Evolutionary conservation across 192 early-diverging fungal species (phyloP).

Genomic region (Gonapodya sp.): DNA sequence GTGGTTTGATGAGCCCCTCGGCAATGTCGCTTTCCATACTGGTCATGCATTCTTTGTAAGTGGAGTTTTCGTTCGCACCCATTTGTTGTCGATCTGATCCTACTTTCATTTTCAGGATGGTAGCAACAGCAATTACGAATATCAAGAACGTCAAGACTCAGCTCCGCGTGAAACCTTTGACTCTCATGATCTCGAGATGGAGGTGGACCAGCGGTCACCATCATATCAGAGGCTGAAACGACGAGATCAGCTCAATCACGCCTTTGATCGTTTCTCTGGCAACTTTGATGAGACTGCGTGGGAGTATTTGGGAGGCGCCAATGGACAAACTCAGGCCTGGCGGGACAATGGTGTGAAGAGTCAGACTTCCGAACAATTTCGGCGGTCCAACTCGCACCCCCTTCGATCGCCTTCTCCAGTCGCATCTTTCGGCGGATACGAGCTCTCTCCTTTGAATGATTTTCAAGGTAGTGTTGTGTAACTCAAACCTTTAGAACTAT

Average conservation of each 20-base stretch:
- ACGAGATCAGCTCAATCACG: background rate
- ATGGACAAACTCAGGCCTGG: background rate
- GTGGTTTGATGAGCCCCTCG: background rate
- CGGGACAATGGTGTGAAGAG: no score
- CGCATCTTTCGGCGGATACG: no score
- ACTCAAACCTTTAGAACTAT: no score
- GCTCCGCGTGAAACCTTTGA: no score
- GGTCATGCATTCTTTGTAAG: background rate
- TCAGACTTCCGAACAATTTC: no score
- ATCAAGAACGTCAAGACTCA: no score
- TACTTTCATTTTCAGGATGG: background rate
- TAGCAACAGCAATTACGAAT: no score
- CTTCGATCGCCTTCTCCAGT: no score
- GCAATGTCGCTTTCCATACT: background rate
- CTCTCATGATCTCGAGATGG: background rate
- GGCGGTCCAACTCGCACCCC: no score
- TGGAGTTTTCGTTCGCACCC: background rate
- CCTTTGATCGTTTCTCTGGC: background rate
- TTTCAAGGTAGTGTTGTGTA: no score
- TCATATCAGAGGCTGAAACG: background rate
- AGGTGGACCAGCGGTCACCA: background rate
- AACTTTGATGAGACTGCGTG: background rate
- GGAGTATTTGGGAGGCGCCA: background rate
- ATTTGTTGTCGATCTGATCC: background rate
- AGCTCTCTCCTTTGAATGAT: no score